phyloP scores from a whole-genome alignment of 345 rosid genomes.

The Eutrema yunnanense region DNA sequence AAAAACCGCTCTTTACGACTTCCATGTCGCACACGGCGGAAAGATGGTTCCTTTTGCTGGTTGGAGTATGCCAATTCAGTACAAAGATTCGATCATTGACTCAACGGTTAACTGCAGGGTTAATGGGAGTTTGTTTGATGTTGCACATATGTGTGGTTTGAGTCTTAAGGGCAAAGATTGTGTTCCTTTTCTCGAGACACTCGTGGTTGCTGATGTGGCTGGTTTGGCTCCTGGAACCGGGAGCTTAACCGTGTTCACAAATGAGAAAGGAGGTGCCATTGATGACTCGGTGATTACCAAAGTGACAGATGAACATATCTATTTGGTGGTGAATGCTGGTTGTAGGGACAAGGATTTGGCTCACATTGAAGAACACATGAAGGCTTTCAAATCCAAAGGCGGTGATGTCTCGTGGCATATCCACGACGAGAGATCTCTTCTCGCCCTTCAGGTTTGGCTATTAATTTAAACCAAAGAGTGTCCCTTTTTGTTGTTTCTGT shows the following conservation, averaged over 20 bases:
- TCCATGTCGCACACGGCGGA: constrained; percentile 72
- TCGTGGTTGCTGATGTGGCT: constrained; percentile 95
- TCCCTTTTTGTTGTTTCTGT: background rate
- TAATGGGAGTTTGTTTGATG: constrained; percentile 89
- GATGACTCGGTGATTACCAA: constrained; percentile 96
- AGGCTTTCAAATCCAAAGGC: constrained; percentile 83
- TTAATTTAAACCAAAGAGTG: background rate
- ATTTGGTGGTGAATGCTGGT: constrained; percentile 97
- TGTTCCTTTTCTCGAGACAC: constrained; percentile 82
- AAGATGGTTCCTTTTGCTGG: constrained; percentile 99
- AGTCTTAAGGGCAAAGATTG: constrained; percentile 95
- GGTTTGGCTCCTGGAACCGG: constrained; percentile 79
- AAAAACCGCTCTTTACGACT: constrained; percentile 86
- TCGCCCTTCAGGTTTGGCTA: constrained; percentile 77
- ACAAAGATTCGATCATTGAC: constrained; percentile 96
- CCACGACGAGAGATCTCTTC: constrained; percentile 98
- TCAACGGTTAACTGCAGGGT: constrained; percentile 88
- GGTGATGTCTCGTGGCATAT: constrained; percentile 96
- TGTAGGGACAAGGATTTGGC: constrained; percentile 99
- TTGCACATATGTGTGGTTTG: constrained; percentile 95
- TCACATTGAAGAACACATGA: constrained; percentile 94
- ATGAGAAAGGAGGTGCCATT: constrained; percentile 93
- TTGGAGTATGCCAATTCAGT: constrained; percentile 99
- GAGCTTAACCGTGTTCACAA: constrained; percentile 85
- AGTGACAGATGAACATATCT: constrained; percentile 71